Percentiles rank a stretch among this genome's conserved stretches.
Conservation (phyloP, 768 basidiomycete species). For the Harrya chromipes region DNA sequence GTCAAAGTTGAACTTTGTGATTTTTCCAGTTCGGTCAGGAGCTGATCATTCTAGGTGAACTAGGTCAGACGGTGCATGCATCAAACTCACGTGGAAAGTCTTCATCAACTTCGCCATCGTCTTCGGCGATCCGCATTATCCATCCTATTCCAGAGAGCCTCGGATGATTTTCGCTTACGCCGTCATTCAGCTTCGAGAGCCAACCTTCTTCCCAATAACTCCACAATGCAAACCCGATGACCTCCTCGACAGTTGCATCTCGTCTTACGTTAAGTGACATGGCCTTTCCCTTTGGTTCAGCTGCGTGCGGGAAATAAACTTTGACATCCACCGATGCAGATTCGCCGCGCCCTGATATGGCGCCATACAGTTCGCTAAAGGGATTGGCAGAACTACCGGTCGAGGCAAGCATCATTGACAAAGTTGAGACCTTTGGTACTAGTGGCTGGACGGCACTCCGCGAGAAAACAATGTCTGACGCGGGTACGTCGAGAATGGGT, state of each 20-base stretch:
- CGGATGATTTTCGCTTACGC: conserved; percentile 56
- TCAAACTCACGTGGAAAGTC: conserved; percentile 89
- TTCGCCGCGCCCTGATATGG: conserved; percentile 76
- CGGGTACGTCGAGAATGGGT: conserved; percentile 15
- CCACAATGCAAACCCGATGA: conserved; percentile 90
- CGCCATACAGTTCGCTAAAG: conserved; percentile 82
- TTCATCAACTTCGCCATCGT: conserved; percentile 97
- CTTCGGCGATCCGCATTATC: conserved; percentile 91
- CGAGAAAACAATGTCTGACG: conserved; percentile 42
- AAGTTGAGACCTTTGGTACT: conserved; percentile 52
- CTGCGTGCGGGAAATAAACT: conserved; percentile 84
- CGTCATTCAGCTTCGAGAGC: conserved; percentile 74
- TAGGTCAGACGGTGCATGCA: neutral
- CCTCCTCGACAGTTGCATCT: conserved; percentile 93
- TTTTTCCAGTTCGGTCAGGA: conserved; percentile 81
- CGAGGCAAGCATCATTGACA: conserved; percentile 74
- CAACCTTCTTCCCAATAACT: conserved; percentile 90
- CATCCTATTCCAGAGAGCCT: conserved; percentile 81
- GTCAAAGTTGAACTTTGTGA: conserved; percentile 85
- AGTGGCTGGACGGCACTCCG: conserved; percentile 47
- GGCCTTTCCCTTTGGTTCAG: conserved; percentile 53
- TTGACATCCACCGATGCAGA: conserved; percentile 60
- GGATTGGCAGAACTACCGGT: conserved; percentile 69
- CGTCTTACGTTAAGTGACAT: conserved; percentile 76
- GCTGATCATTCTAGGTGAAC: conserved; percentile 46